Percentiles rank a stretch among this genome's conserved stretches.
These are phyloP conservation scores for Eucalyptus melliodora DNA, from an alignment of 345 rosid genomes.

Conservation along the genomic window DNA sequence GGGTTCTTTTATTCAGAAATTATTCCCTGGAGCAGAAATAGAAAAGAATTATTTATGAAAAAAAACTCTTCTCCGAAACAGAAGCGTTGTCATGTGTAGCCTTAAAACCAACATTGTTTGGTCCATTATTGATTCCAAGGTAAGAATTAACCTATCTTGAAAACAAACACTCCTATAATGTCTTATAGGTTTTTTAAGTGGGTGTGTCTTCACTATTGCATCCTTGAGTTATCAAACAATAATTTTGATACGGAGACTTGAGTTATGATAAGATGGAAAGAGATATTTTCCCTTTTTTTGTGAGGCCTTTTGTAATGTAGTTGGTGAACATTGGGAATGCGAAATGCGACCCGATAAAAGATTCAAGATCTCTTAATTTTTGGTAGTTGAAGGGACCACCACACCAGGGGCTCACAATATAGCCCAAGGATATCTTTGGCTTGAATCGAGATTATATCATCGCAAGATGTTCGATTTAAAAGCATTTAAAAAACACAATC, in stretches of 20 bases:
- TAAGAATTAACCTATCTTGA: too few species aligned
- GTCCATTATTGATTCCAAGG: fast-evolving
- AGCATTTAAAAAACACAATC: neutral
- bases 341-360: neutral
- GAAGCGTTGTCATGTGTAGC: too few species aligned
- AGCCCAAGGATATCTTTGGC: neutral
- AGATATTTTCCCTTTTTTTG: too few species aligned
- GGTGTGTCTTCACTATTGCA: too few species aligned
- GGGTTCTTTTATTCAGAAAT: too few species aligned
- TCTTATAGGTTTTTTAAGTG: too few species aligned
- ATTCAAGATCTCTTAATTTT: neutral
- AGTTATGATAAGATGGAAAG: too few species aligned
- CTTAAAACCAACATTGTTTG: fast-evolving
- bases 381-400: neutral
- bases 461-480: fast-evolving
- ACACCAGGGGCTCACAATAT: neutral
- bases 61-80: fast-evolving
- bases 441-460: neutral
- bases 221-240: too few species aligned
- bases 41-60: too few species aligned
- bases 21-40: too few species aligned
- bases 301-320: neutral
- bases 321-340: neutral
- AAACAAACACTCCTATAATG: neutral
- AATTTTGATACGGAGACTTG: fast-evolving